Evolutionary conservation across 306 rosid genomes (phyloP), one percentile per base, ranked within the genome.

Genomic region (Pyrus betulifolia): DNA sequence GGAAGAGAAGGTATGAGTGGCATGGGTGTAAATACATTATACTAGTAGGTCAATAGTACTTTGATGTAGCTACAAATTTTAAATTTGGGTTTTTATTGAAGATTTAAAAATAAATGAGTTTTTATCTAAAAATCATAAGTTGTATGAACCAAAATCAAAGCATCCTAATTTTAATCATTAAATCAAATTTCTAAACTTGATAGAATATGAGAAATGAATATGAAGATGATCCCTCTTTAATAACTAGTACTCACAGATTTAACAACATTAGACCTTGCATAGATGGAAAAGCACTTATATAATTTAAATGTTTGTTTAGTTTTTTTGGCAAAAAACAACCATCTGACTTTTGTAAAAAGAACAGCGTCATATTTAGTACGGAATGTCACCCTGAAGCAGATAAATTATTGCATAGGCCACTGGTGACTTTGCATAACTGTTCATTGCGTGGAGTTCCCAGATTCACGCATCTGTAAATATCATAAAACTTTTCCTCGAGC

Each of bases 171-270:
- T 35, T 35, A 35, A 35, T 4, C 2, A 0, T 35, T 6, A 0
- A 0, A 35, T 35, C 0, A 0, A 35, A 35, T 35, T 6, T 5
- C 0, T 1, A 35, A 35, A 35, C 2, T 35, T 35, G 0, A 1
- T 35, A 35, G 0, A 35, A 1, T 35, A 33, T 0, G 2, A 33
- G 0, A 2, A 35, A 35, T 6, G 8, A 0, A 35, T 35, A 0
- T 2, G 2, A 6, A 35, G 0, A 35, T 0, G 0, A 35, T 35
- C 40, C 0, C 2, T 35, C 8, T 35, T 8, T 8, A 35, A 35
- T 35, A 35, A 38, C 42, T 9, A 9, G 12, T 42, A 42, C 45
- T 8, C 45, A 9, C 11, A 42, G 45, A 42, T 42, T 9, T 42
- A 42, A 42, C 45, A 42, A 2, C 45, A 9, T 9, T 9, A 38